Evolutionary conservation across 495 filamentous ascomycete genomes (phyloP), one percentile per base, ranked within the genome.

Genomic region (Aspergillus steynii): DNA sequence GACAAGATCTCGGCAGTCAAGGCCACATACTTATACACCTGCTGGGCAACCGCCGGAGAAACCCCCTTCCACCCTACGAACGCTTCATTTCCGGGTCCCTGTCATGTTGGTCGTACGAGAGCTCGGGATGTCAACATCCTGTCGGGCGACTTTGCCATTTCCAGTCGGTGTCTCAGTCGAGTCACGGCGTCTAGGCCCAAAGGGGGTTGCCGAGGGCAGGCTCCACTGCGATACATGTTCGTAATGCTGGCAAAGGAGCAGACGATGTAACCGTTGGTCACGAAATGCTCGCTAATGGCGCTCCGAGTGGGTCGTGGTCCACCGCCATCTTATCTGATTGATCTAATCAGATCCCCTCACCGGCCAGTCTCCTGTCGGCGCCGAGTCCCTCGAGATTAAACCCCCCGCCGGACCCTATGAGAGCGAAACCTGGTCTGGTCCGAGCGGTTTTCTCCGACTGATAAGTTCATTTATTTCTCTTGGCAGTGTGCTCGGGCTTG

Each of bases 301-400:
- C 29, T 45, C 8, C 6, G 5, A 31, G 50, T 45, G 31, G 31
- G 27, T 15, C 47, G 12, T 25, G 28, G 50, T 52, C 62, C 62
- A 64, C 26, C 29, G n/a, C 53, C 62, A 64, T 64, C 62, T 64
- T 64, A 64, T 64, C 62, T 57, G 57, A 60, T 60, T 60, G 57
- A 64, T 64, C 53, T 55, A 45, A 55, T 55, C 53, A 46, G 53
- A 55, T 55, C 34, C 53, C 27, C 56, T 51, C 53, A 8, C 34
- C 4, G 14, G 37, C 58, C 49, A 56, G 31, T 27, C 34, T 56
- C 26, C 31, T 20, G 20, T 20, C 20, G 20, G 20, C 20, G 20
- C 20, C 20, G 20, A 20, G 20, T 20, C 20, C 15, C 26, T 57
- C 15, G 48, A n/a, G 28, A 31, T 37, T 47, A 28, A 7, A n/a